A percentile compares a stretch with the other conserved stretches of the same genome.
Conservation (phyloP, 495 filamentous ascomycete genomes). For the Clavariopsis aquatica region DNA sequence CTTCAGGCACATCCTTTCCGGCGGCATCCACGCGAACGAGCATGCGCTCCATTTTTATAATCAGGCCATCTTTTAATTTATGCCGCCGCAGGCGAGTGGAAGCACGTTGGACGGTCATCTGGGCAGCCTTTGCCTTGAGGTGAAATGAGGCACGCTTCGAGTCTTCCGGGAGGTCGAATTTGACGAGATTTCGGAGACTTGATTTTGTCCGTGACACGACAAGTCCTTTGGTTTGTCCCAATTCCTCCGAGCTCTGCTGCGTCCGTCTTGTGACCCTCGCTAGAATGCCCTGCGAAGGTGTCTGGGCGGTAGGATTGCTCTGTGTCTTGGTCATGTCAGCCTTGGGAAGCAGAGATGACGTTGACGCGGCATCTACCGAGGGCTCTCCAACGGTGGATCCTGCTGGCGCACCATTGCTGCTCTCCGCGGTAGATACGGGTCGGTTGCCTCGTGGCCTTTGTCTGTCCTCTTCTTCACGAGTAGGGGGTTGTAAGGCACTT, state of each 20-base stretch:
- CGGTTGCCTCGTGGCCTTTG: slow-evolving; percentile 18
- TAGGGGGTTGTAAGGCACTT: slow-evolving; percentile 33
- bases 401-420: slow-evolving; percentile 25
- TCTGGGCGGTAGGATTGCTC: slow-evolving; percentile 3
- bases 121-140: slow-evolving; percentile 37
- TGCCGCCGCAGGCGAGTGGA: slow-evolving; percentile 34
- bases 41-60: slow-evolving; percentile 76
- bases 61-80: slow-evolving; percentile 58
- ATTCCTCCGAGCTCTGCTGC: slow-evolving; percentile 8
- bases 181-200: slow-evolving; percentile 33
- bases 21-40: slow-evolving; percentile 66
- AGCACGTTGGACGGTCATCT: slow-evolving; percentile 37
- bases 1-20: slow-evolving; percentile 55
- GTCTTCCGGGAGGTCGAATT: slow-evolving; percentile 39
- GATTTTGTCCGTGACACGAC: slow-evolving; percentile 25
- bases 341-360: slow-evolving; percentile 33
- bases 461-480: slow-evolving; percentile 2
- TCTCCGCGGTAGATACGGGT: slow-evolving; percentile 32
- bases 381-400: slow-evolving; percentile 27
- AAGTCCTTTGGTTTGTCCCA: not conserved
- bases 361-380: slow-evolving; percentile 34
- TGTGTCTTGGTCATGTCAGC: slow-evolving; percentile 32
- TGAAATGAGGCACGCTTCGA: slow-evolving; percentile 38
- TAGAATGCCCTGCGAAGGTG: slow-evolving; percentile 25
- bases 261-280: slow-evolving; percentile 29